These are phyloP conservation scores for Lecanoromycetidae sp. DNA, from an alignment of 2,329 filamentous ascomycete species.

Conservation along the genomic window DNA sequence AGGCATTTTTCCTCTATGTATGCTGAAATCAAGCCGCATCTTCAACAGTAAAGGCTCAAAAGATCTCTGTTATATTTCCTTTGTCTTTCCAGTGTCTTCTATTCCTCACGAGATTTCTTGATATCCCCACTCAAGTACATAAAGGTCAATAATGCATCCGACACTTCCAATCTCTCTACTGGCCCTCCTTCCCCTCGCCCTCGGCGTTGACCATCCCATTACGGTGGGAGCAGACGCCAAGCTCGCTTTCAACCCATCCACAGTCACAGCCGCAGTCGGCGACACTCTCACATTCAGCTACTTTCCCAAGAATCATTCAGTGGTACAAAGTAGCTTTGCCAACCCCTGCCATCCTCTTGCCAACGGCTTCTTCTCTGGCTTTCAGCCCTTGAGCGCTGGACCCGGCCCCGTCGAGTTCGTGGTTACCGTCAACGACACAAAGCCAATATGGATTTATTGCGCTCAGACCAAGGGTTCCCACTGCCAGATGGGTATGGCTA, in stretches of 20 bases:
- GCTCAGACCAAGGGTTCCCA: conserved; percentile 50
- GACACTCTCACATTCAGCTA: conserved; percentile 44
- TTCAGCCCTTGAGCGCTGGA: conserved; percentile 19
- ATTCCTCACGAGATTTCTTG: too few species aligned
- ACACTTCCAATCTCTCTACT: background rate
- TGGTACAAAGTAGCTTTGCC: conserved; percentile 38
- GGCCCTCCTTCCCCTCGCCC: background rate
- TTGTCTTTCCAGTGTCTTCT: too few species aligned
- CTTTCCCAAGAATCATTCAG: conserved; percentile 39
- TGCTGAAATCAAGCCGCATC: too few species aligned
- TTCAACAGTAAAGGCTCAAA: too few species aligned
- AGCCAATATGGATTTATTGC: conserved; percentile 70
- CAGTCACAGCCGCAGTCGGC: conserved; percentile 34
- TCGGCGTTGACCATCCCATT: conserved; percentile 2
- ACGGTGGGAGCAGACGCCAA: conserved; percentile 3
- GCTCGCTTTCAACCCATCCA: conserved; percentile 34
- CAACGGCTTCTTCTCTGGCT: conserved; percentile 38
- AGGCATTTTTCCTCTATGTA: too few species aligned
- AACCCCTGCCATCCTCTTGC: conserved; percentile 37
- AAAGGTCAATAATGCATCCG: background rate
- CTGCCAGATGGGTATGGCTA: conserved; percentile 63
- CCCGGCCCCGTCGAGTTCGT: conserved; percentile 39
- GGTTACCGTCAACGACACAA: conserved; percentile 54
- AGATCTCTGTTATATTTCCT: too few species aligned
- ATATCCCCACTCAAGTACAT: too few species aligned